phyloP scores from a whole-genome alignment of 345 rosid species.

The Moricandia arvensis region DNA sequence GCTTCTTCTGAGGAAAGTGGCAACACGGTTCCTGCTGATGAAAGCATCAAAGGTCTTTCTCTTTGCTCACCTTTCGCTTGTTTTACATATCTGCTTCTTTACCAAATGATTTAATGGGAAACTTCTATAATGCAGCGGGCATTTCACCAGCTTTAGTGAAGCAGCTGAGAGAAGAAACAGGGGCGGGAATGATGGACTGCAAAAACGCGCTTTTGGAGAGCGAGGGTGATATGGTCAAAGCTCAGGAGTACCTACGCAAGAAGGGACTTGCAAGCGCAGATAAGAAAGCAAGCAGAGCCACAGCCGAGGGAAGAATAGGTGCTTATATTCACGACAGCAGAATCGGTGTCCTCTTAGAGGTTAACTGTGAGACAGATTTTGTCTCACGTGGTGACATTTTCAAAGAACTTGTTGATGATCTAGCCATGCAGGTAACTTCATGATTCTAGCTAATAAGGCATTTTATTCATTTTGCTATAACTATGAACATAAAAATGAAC shows the following conservation, averaged over 20 bases:
- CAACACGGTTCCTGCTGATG: slow-evolving; percentile 37
- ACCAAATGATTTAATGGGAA: neutral
- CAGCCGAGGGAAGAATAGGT: slow-evolving; percentile 96
- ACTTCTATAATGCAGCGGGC: slow-evolving; percentile 37
- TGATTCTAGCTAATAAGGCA: neutral
- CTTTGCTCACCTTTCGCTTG: slow-evolving; percentile 1
- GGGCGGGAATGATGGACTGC: slow-evolving; percentile 99
- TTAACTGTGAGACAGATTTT: slow-evolving; percentile 94
- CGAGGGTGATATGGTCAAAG: slow-evolving; percentile 80
- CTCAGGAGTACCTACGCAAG: slow-evolving; percentile 90
- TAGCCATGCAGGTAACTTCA: slow-evolving; percentile 70
- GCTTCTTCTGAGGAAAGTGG: slow-evolving; percentile 40
- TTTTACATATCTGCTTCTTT: slow-evolving; percentile 11
- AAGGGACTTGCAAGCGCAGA: slow-evolving; percentile 95
- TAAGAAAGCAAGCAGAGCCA: slow-evolving; percentile 83
- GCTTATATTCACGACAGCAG: slow-evolving; percentile 94
- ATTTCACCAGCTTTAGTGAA: slow-evolving; percentile 87
- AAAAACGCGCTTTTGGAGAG: slow-evolving; percentile 81
- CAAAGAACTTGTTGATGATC: slow-evolving; percentile 88
- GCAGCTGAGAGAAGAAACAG: slow-evolving; percentile 96
- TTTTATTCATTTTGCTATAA: slow-evolving; percentile 1
- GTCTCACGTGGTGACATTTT: slow-evolving; percentile 94
- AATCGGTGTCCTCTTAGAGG: slow-evolving; percentile 90
- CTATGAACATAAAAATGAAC: neutral
- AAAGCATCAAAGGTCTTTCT: slow-evolving; percentile 49